Evolutionary conservation across 192 early-diverging fungal genomes (phyloP).

Genomic region (Backusella luteola): DNA sequence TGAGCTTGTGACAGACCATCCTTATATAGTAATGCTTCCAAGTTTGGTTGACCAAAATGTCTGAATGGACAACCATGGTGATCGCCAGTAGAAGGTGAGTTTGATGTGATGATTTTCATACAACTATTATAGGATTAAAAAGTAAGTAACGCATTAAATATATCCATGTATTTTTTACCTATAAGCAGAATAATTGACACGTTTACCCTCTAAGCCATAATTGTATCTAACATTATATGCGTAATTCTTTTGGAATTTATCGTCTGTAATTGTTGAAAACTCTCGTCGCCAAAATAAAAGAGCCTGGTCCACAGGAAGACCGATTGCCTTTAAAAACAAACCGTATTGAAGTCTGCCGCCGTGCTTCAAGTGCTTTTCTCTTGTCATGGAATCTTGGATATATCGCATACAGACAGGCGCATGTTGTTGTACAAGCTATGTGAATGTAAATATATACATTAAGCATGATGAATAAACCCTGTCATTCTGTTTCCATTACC

Average conservation of each 20-base stretch:
- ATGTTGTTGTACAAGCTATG: conserved; percentile 52
- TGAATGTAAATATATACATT: background rate
- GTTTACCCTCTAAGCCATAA: conserved; percentile 93
- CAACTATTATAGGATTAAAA: conserved; percentile 49
- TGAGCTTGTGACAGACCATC: conserved; percentile 61
- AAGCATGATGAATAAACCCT: background rate
- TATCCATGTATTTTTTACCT: conserved; percentile 36
- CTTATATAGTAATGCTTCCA: conserved; percentile 58
- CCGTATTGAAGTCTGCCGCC: conserved; percentile 87
- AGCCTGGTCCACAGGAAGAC: conserved; percentile 85
- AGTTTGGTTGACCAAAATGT: conserved; percentile 66
- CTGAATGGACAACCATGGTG: conserved; percentile 96
- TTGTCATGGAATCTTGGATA: conserved; percentile 67
- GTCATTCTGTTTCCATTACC: conserved; percentile 20
- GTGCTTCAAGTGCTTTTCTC: conserved; percentile 84
- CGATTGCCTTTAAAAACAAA: conserved; percentile 94
- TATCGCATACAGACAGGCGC: conserved; percentile 94
- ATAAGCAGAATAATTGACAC: conserved; percentile 75
- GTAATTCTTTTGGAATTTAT: conserved; percentile 91
- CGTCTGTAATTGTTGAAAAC: conserved; percentile 78
- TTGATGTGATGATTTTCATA: conserved; percentile 79
- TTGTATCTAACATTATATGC: conserved; percentile 95
- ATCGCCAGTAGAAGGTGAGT: conserved; percentile 79
- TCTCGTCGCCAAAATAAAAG: conserved; percentile 88
- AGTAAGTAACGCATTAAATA: background rate